phyloP scores from a whole-genome alignment of 2,329 filamentous ascomycete species.

The Dactylellina sp. region DNA sequence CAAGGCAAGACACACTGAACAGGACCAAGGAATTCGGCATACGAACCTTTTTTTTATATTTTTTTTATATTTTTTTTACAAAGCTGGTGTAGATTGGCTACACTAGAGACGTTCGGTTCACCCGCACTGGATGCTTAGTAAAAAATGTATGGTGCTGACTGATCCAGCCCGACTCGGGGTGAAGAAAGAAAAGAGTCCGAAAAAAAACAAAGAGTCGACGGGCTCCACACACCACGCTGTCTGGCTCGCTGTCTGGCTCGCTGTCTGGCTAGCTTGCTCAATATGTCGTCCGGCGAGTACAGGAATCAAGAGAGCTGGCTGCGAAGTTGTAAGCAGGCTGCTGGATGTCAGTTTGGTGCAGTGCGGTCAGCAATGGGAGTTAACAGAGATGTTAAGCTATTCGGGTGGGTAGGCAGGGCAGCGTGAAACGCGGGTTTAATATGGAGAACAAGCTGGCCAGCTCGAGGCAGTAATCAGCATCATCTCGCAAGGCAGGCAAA shows the following conservation, averaged over 20 bases:
- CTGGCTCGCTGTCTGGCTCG: too few relatives aligned
- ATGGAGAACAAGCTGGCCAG: not conserved
- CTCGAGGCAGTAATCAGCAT: slow-evolving; percentile 8
- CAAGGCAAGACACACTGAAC: slow-evolving; percentile 42
- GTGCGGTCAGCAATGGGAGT: slow-evolving; percentile 29
- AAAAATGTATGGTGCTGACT: slow-evolving; percentile 53
- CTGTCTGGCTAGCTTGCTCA: too few relatives aligned
- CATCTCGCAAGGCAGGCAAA: not conserved
- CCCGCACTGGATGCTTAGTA: slow-evolving; percentile 55
- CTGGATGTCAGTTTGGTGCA: slow-evolving; percentile 15
- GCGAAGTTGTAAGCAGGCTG: not conserved
- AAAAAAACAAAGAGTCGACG: slow-evolving; percentile 12
- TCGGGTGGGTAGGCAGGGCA: too few relatives aligned
- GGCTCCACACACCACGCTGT: slow-evolving; percentile 16
- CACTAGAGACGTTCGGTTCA: slow-evolving; percentile 47
- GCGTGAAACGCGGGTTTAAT: slow-evolving; percentile 45
- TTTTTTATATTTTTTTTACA: too few relatives aligned
- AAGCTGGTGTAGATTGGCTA: not conserved
- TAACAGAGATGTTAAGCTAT: too few relatives aligned
- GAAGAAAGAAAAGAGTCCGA: slow-evolving; percentile 17
- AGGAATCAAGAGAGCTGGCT: not conserved
- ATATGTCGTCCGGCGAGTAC: not conserved
- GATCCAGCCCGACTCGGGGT: slow-evolving; percentile 43
- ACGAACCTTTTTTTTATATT: slow-evolving; percentile 38
- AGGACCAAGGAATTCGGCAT: slow-evolving; percentile 12